phyloP scores from a whole-genome alignment of 257 asterid genomes.

The Lantana camara region DNA sequence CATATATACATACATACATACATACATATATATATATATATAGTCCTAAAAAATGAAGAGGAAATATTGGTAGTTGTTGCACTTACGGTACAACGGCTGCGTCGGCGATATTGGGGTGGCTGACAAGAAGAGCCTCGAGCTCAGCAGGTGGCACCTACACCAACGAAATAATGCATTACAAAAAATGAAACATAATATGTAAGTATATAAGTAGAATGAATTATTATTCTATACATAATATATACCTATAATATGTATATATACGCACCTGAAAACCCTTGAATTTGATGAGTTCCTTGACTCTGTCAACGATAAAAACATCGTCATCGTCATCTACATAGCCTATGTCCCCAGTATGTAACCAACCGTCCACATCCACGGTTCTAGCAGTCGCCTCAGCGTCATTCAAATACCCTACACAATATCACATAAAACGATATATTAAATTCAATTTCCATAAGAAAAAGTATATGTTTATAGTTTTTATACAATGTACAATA shows the following conservation, averaged over 20 bases:
- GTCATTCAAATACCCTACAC: slow-evolving; percentile 68
- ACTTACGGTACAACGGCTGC: slow-evolving; percentile 97
- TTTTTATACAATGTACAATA: too few species aligned
- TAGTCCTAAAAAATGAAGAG: too few species aligned
- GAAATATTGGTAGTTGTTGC: too few species aligned
- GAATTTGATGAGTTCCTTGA: slow-evolving; percentile 84
- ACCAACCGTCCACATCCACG: slow-evolving; percentile 91
- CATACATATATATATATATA: not conserved
- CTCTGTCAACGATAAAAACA: slow-evolving; percentile 70
- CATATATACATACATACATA: not conserved
- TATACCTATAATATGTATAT: too few species aligned
- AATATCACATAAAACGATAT: not conserved
- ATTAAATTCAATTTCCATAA: not conserved
- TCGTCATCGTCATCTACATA: slow-evolving; percentile 57
- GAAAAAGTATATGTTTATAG: too few species aligned
- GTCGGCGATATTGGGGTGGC: slow-evolving; percentile 69
- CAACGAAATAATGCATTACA: not conserved
- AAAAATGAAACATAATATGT: not conserved
- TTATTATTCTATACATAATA: not conserved
- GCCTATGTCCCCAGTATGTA: slow-evolving; percentile 88
- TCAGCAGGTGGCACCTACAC: slow-evolving; percentile 91
- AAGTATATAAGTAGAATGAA: not conserved
- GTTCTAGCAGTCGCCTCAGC: slow-evolving; percentile 83
- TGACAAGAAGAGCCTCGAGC: slow-evolving; percentile 79
- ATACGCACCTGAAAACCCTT: slow-evolving; percentile 74